Evolutionary conservation across 306 rosid species (phyloP), one percentile per base, ranked within the genome.

Genomic region (Inga leiocalycina): DNA sequence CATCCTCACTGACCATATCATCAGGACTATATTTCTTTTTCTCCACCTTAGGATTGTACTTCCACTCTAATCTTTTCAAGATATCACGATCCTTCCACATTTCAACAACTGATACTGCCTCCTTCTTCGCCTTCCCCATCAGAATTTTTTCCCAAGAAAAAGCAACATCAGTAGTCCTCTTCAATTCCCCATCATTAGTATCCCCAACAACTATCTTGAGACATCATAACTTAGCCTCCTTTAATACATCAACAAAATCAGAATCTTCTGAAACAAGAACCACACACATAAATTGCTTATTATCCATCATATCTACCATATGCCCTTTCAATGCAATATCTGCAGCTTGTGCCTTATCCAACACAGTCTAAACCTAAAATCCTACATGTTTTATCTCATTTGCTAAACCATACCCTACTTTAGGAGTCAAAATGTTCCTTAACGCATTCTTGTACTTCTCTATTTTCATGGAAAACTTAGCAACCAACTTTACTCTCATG

Each of bases 21-120:
- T 83, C 88, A 6, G 0, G 30, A 27, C 30, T 27, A 27, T 27
- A 27, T 27, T 27, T 27, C 30, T 27, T 27, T 27, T 1, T 27
- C 30, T 27, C 30, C 30, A 27, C 0, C 30, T 27, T 1, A 27
- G 91, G 92, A 22, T 89, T 87, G 70, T 95, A 93, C 32, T 83
- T 88, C 97, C 98, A 95, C 83, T 95, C 98, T 80, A 92, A 87
- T 77, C 91, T 82, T 87, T 88, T 86, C 76, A 95, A 88, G 71
- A 93, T 84, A 85, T 95, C 95, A 2, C 89, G 77, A 84, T 95
- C 98, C 69, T 89, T 93, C 98, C 98, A 95, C 73, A 91, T 95
- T 67, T 91, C 93, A 69, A 86, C 79, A 69, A 92, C 94, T 0
- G 91, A 79, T 27, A 79, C 90, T 2, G 92, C 95, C 83, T 92